A percentile compares a stretch with the other conserved stretches of the same genome.
Conservation (phyloP, 768 basidiomycete genomes). For the Tylopilus felleus region DNA sequence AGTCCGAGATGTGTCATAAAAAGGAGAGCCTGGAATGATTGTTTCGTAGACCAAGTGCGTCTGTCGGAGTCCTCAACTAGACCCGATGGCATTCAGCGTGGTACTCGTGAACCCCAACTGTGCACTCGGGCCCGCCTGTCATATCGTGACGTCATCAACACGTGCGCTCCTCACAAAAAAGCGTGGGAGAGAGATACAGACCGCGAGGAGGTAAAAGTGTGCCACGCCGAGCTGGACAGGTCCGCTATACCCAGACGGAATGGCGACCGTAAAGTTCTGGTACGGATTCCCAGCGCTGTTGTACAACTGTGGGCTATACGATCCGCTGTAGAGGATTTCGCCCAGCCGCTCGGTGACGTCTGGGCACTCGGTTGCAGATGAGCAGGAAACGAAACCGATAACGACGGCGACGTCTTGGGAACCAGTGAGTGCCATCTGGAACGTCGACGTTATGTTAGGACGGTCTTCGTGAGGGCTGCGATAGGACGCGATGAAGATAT, state of each 20-base stretch:
- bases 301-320: background rate
- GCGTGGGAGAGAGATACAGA: background rate
- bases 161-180: background rate
- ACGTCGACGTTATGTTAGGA: background rate
- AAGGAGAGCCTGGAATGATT: background rate
- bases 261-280: constrained; percentile 4
- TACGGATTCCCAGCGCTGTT: background rate
- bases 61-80: background rate
- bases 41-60: background rate
- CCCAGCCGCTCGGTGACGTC: constrained; percentile 1
- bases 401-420: constrained; percentile 5
- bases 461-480: background rate
- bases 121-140: background rate
- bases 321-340: background rate
- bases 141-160: background rate
- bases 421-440: background rate
- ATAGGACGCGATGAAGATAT: background rate
- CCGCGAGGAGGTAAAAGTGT: constrained; percentile 5
- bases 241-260: constrained; percentile 4
- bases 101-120: background rate
- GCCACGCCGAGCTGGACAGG: background rate
- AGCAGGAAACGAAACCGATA: constrained; percentile 2
- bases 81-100: background rate
- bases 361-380: background rate
- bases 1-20: background rate